Evolutionary conservation across 139 green algal species (phyloP), one percentile per base, ranked within the genome.

Genomic region (Trebouxia sp.): DNA sequence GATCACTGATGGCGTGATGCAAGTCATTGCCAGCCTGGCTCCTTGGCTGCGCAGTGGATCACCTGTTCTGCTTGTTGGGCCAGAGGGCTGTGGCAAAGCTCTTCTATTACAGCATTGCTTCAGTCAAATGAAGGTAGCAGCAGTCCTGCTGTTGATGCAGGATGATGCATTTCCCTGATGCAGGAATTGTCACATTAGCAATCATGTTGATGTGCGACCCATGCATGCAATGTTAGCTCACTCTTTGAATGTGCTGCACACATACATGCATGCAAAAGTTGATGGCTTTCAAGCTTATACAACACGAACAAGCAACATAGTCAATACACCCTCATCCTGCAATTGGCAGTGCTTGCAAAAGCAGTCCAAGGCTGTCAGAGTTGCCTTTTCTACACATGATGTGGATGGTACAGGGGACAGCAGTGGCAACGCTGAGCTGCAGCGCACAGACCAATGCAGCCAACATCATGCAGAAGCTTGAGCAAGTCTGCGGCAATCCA

Each of bases 401-500:
- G 47, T 17, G 20, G 1, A 26, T 53, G 2, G 14, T 72, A 30
- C 74, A 79, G 74, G 74, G 43, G 9, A 39, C 45, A 5, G 28
- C n/a, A 55, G 45, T 79, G 32, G 74, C 74, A 28, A 67, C 74
- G 39, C 85, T 97, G 24, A 86, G 89, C 83, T 97, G 93, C 91
- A 92, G 85, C 80, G 90, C 90, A 0, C 90, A 95, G 83, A 95
- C 93, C 47, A 90, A 55, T 32, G 91, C 92, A 24, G 82, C 82
- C 17, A 90, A 93, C 81, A 85, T 93, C 24, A 88, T 97, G 0
- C 88, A 95, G 65, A 95, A 95, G 86, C 83, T 97, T 50, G 82
- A 89, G 78, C 90, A 94, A 80, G 83, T 90, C 42, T 96, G 92
- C 72, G 92, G 91, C 69, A 91, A 91, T 83, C 90, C 92, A 9